These are phyloP conservation scores for Didymella pinodella DNA, from an alignment of 2,329 filamentous ascomycete genomes.

Conservation along the genomic window DNA sequence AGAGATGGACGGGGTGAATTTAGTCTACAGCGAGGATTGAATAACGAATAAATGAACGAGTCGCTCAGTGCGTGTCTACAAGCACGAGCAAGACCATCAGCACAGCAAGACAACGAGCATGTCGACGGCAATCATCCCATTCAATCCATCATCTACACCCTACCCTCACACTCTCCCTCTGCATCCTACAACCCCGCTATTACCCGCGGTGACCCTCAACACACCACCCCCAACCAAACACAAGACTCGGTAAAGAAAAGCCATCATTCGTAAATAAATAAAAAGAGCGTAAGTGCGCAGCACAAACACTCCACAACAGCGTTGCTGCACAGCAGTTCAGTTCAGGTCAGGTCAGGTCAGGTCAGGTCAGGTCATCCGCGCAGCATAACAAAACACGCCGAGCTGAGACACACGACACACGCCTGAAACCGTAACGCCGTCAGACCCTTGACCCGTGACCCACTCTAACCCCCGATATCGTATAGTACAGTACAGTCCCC, in stretches of 20 bases:
- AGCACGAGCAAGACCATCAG: no score
- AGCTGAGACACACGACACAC: neutral
- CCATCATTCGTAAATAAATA: no score
- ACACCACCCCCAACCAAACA: no score
- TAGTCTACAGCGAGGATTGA: neutral
- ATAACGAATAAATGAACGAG: neutral
- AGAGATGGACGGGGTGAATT: constrained; percentile 44
- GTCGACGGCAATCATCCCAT: no score
- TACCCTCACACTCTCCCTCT: no score
- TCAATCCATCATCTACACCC: no score
- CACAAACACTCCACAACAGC: neutral
- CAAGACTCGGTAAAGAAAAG: neutral
- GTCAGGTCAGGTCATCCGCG: neutral
- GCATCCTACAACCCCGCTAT: neutral
- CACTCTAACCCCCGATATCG: constrained; percentile 1
- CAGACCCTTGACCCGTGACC: neutral
- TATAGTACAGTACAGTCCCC: constrained; percentile 6
- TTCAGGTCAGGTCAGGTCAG: neutral
- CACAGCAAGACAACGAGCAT: neutral
- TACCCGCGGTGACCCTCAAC: neutral
- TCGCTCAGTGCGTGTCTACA: no score
- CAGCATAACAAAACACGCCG: no score
- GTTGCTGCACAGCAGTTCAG: neutral
- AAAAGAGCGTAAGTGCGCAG: neutral
- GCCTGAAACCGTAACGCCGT: constrained; percentile 20